Conservation (phyloP, 2,329 filamentous ascomycete species). For the Leptographium galeiforme region DNA sequence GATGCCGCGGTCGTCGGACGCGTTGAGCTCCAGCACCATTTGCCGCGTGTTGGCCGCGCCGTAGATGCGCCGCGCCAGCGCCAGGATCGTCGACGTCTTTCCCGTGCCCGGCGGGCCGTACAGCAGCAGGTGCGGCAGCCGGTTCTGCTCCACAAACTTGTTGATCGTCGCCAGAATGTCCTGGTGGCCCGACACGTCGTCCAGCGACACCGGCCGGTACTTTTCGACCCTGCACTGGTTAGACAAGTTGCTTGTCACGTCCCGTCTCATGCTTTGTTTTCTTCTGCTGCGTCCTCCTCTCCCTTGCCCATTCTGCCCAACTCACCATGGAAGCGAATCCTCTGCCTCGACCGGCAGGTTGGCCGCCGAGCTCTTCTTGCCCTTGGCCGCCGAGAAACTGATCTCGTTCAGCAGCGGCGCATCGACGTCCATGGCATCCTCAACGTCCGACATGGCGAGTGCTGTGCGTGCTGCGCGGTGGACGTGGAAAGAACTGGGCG, state of each 20-base stretch:
- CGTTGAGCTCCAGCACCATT: constrained; percentile 97
- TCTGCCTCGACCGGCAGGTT: constrained; percentile 90
- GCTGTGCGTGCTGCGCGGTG: not conserved
- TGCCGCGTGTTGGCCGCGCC: constrained; percentile 85
- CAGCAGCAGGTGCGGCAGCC: constrained; percentile 86
- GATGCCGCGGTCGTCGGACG: constrained; percentile 92
- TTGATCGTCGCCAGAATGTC: constrained; percentile 97
- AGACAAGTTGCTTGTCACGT: not conserved
- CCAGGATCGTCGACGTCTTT: constrained; percentile 93
- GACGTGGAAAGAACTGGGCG: not conserved
- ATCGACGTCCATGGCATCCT: constrained; percentile 50
- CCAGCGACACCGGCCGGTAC: constrained; percentile 76
- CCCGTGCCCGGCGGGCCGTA: constrained; percentile 95
- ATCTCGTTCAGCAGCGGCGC: constrained; percentile 33
- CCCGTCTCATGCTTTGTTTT: too few species aligned
- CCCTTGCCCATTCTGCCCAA: not conserved
- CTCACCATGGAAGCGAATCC: constrained; percentile 83
- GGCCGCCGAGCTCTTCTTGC: constrained; percentile 84
- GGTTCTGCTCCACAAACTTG: constrained; percentile 89
- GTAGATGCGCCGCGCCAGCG: constrained; percentile 86
- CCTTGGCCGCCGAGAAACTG: constrained; percentile 60
- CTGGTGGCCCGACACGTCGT: constrained; percentile 90
- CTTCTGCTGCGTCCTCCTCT: too few species aligned
- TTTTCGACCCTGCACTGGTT: constrained; percentile 70
- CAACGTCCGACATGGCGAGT: constrained; percentile 42